A percentile compares a stretch with the other conserved stretches of the same genome.
Conservation (phyloP, 116 monocot genomes). For the Phalaenopsis hybrid region DNA sequence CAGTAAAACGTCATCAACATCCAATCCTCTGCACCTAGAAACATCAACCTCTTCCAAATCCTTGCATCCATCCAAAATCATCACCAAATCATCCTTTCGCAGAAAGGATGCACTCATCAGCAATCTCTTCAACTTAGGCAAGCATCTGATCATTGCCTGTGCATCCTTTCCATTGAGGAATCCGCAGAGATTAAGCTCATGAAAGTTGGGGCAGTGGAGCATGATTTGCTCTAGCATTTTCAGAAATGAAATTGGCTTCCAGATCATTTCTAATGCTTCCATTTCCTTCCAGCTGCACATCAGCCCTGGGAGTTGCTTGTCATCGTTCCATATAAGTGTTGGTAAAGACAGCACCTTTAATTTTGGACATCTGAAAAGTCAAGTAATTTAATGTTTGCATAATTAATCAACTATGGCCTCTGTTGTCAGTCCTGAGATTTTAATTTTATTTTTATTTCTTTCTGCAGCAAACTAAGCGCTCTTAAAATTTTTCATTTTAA, state of each 20-base stretch:
- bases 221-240: conserved; percentile 1
- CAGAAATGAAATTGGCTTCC: conserved; percentile 8
- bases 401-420: too few relatives aligned
- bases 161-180: background rate
- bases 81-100: background rate
- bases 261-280: background rate
- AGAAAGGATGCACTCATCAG: background rate
- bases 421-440: too few relatives aligned
- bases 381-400: background rate
- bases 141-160: background rate
- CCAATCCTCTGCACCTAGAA: background rate
- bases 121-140: background rate
- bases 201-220: background rate
- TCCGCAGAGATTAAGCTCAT: background rate
- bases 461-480: too few relatives aligned
- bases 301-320: conserved; percentile 6
- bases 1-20: conserved; percentile 1
- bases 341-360: background rate
- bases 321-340: conserved; percentile 1
- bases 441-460: too few relatives aligned
- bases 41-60: background rate
- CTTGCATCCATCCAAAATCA: conserved; percentile 3
- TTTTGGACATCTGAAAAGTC: conserved; percentile 5
- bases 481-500: too few relatives aligned
- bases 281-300: background rate